These are phyloP conservation scores for Termitomyces sp. DNA, from an alignment of 1,284 basidiomycete genomes.

Conservation along the genomic window DNA sequence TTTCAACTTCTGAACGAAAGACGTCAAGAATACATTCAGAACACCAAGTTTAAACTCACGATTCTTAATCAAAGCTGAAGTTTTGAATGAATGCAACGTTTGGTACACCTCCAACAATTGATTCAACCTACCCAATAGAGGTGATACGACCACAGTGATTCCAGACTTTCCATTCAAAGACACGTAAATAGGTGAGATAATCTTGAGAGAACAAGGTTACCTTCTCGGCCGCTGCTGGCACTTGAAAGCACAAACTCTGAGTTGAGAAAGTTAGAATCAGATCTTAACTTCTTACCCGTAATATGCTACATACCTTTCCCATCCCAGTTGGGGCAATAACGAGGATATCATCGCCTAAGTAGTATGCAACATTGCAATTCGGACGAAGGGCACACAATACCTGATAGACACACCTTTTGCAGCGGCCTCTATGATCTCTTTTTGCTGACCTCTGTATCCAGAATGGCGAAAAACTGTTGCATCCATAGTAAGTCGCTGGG, in stretches of 20 bases:
- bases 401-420: constrained; percentile 41
- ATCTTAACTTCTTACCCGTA: not conserved
- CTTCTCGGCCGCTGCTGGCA: constrained; percentile 70
- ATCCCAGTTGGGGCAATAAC: constrained; percentile 86
- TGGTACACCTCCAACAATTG: not conserved
- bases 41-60: constrained; percentile 39
- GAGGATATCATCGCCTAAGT: constrained; percentile 64
- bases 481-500: not conserved
- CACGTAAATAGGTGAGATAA: not conserved
- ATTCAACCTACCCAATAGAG: constrained; percentile 57
- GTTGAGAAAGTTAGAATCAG: not conserved
- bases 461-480: constrained; percentile 61
- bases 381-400: not conserved
- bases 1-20: constrained; percentile 56
- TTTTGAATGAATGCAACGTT: not conserved
- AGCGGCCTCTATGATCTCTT: constrained; percentile 69
- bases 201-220: constrained; percentile 26
- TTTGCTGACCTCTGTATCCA: constrained; percentile 71
- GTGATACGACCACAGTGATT: constrained; percentile 75
- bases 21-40: not conserved
- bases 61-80: constrained; percentile 78
- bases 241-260: constrained; percentile 82
- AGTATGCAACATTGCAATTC: not conserved
- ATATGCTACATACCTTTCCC: constrained; percentile 60
- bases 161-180: constrained; percentile 43